Conservation (phyloP, 805 yeast species). For the Teunomyces funiuensis region DNA sequence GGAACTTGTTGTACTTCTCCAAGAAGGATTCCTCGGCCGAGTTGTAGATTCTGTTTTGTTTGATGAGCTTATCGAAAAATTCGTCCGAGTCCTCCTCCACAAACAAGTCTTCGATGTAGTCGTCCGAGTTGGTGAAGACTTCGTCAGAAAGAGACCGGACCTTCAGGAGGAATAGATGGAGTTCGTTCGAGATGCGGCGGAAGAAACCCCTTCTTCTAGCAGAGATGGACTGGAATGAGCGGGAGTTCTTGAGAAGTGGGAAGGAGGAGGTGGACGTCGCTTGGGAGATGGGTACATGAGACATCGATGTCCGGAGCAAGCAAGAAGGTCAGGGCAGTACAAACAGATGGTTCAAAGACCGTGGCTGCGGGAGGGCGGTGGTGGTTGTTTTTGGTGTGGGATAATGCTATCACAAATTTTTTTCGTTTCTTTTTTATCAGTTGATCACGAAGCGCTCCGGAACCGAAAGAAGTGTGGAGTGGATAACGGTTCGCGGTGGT, state of each 20-base stretch:
- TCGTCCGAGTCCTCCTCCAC: conserved; percentile 37
- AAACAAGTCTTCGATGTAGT: conserved; percentile 51
- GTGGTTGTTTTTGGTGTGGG: background rate
- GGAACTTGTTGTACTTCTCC: conserved; percentile 29
- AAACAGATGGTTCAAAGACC: too few relatives aligned
- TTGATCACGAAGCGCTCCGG: too few relatives aligned
- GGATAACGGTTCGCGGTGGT: too few relatives aligned
- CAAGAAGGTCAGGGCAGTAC: too few relatives aligned
- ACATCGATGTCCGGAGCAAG: conserved; percentile 7
- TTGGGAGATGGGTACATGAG: conserved; percentile 3
- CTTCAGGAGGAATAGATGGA: conserved; percentile 30
- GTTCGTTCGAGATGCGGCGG: conserved; percentile 40
- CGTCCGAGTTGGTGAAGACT: conserved; percentile 45
- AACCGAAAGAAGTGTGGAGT: background rate
- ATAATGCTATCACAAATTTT: background rate
- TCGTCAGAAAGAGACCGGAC: conserved; percentile 49
- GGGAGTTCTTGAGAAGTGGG: conserved; percentile 3
- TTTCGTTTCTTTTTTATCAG: background rate
- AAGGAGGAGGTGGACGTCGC: conserved; percentile 1
- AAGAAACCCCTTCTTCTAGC: conserved; percentile 30
- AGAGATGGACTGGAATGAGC: conserved; percentile 6
- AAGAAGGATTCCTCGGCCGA: conserved; percentile 33
- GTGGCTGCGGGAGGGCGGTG: too few relatives aligned
- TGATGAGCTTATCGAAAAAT: conserved; percentile 21
- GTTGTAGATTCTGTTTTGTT: conserved; percentile 19